Percentiles rank a stretch among this genome's conserved stretches.
Evolutionary conservation across 768 basidiomycete genomes (phyloP).

Genomic region (Rhodosporidiobolus sp.): DNA sequence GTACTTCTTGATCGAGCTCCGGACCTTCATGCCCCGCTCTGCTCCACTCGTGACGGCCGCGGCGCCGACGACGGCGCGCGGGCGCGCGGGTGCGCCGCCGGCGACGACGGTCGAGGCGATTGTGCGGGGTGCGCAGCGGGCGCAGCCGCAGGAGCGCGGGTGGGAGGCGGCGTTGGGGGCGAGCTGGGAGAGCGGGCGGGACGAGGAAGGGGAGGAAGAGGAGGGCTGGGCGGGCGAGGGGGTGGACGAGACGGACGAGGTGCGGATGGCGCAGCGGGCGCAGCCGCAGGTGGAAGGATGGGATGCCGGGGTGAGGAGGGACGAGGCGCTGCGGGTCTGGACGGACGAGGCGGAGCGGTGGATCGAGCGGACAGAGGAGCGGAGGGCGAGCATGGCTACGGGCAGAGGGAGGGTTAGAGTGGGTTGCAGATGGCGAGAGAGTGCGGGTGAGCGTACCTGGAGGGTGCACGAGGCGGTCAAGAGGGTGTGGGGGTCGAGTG

Average conservation of each 20-base stretch:
- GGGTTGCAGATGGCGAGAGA: too few relatives aligned
- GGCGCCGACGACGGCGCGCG: background rate
- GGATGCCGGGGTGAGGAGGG: conserved; percentile 18
- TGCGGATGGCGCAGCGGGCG: conserved; percentile 31
- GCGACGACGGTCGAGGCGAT: background rate
- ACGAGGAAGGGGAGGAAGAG: background rate
- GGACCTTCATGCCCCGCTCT: conserved; percentile 81
- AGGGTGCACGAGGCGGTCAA: background rate
- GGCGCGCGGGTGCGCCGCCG: background rate
- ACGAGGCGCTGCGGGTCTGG: background rate
- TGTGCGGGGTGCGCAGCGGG: conserved; percentile 10
- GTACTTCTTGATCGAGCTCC: conserved; percentile 87
- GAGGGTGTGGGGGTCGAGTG: background rate
- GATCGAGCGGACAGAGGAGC: background rate
- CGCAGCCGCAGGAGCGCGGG: conserved; percentile 33
- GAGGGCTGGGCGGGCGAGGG: conserved; percentile 11
- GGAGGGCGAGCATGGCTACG: conserved; percentile 7
- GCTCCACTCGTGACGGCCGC: background rate
- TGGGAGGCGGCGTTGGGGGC: conserved; percentile 9
- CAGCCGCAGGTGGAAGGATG: conserved; percentile 32
- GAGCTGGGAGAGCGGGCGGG: conserved; percentile 8
- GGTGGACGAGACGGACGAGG: conserved; percentile 14
- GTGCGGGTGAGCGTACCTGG: background rate
- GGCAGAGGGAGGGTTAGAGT: background rate
- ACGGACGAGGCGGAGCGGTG: background rate